Conservation (phyloP, 441 rosid genomes). For the Mallotus japonicus region DNA sequence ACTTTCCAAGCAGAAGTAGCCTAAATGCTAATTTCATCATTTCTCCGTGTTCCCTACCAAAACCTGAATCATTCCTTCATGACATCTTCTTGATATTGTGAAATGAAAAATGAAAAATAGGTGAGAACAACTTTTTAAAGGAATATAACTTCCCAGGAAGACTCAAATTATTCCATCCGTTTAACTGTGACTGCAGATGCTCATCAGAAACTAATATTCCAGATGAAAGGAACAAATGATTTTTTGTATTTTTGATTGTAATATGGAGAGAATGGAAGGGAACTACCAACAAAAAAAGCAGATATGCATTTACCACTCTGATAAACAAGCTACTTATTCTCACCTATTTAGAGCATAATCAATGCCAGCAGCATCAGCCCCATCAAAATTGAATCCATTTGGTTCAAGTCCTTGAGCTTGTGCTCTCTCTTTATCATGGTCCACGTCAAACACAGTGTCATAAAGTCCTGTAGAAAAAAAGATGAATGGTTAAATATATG, state of each 20-base stretch:
- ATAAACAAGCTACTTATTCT: constrained; percentile 3
- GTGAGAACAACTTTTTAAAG: background rate
- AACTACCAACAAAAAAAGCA: background rate
- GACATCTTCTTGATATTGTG: background rate
- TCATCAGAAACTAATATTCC: background rate
- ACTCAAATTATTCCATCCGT: background rate
- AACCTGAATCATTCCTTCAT: no score
- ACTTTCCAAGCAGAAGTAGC: background rate
- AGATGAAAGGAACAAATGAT: background rate
- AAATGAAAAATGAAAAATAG: background rate
- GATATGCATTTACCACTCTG: background rate
- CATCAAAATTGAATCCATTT: constrained; percentile 88
- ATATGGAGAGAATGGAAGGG: background rate
- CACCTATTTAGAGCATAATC: constrained; percentile 92
- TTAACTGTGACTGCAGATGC: background rate
- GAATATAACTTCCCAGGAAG: background rate
- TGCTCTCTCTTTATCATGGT: constrained; percentile 86
- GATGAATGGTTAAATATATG: constrained; percentile 18
- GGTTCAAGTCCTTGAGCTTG: constrained; percentile 78
- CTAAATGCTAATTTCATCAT: background rate
- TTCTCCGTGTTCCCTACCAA: no score
- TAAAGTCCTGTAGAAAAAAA: constrained; percentile 58
- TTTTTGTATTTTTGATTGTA: background rate
- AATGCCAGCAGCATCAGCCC: constrained; percentile 78
- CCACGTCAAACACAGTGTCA: constrained; percentile 95